phyloP scores from a whole-genome alignment of 176 grass and related monocot species.

The Carex pumila region DNA sequence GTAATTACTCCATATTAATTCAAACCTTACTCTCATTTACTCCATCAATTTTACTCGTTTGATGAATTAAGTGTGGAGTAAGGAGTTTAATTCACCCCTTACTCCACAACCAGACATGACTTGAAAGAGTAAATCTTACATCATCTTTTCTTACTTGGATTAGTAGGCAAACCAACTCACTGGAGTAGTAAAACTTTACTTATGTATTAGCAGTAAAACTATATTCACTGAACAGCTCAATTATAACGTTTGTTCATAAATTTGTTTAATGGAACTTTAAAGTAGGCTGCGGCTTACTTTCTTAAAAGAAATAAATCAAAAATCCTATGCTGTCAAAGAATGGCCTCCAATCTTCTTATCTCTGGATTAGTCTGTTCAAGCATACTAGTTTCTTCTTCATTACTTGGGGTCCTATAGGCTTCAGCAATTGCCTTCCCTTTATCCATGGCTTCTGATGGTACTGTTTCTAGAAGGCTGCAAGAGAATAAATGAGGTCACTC shows the following conservation, averaged over 20 bases:
- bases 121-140: no score
- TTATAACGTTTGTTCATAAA: neutral
- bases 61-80: no score
- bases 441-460: conserved; percentile 55
- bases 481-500: neutral
- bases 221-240: neutral
- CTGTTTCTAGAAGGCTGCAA: conserved; percentile 77
- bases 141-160: no score
- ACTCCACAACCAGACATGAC: no score
- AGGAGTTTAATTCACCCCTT: no score
- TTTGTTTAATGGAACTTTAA: no score
- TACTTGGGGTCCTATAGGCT: conserved; percentile 52
- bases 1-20: no score
- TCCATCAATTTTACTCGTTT: no score
- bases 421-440: conserved; percentile 97
- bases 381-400: conserved; percentile 27
- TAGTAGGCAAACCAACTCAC: no score
- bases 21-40: no score
- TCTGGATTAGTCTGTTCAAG: conserved; percentile 37
- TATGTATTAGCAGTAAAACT: neutral
- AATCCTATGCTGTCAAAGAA: conserved; percentile 45
- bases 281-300: no score
- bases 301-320: neutral
- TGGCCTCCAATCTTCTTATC: conserved; percentile 49
- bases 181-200: neutral